Base-by-base conservation (phyloP, 2,329 filamentous ascomycete genomes). In the Phialophora macrospora region DNA sequence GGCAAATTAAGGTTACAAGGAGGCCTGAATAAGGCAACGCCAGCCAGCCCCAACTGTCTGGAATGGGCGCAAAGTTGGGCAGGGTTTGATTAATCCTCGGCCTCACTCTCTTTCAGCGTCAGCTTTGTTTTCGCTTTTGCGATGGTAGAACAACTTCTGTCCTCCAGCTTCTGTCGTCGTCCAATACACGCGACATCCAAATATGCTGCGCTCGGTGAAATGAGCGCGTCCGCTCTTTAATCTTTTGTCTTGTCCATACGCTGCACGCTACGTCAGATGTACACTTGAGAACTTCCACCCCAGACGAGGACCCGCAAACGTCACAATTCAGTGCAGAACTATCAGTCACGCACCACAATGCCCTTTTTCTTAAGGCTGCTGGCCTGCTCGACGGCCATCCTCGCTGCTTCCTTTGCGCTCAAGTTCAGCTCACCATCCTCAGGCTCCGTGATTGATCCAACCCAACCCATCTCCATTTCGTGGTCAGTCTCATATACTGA, bases 401-500 rank as follows among this genome's bases (percentile, higher is more conserved):
- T 63, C 22, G 38, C 58, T n/a, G 51, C 55, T 22, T 38, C 38
- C 26, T 32, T 48, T 22, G 66, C 52, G 4, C 55, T 71, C 22
- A 61, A 65, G 22, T 63, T 71, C 55, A 65, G 56, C 44, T 69
- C 66, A 3, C 70, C 70, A 17, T 52, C 54, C 7, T 38, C 63
- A 12, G 54, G 57, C 49, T 55, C 51, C 9, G 44, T 26, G 12
- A 64, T 67, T n/a, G 66, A 68, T 49, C 62, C 64, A n/a, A 64
- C 65, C 44, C 68, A 72, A 69, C 65, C 70, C 61, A 66, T 69
- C 60, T 65, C 64, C 55, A 66, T 66, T 63, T 54, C 32, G 14
- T 71, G 68, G 61, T 69, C 65, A 22, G 48, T 63, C 55, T 68
- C 68, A 63, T 68, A 66, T 63, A 71, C 78, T 49, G 80, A 82